phyloP scores from a whole-genome alignment of 768 basidiomycete species.

The Dentipellis sp. region DNA sequence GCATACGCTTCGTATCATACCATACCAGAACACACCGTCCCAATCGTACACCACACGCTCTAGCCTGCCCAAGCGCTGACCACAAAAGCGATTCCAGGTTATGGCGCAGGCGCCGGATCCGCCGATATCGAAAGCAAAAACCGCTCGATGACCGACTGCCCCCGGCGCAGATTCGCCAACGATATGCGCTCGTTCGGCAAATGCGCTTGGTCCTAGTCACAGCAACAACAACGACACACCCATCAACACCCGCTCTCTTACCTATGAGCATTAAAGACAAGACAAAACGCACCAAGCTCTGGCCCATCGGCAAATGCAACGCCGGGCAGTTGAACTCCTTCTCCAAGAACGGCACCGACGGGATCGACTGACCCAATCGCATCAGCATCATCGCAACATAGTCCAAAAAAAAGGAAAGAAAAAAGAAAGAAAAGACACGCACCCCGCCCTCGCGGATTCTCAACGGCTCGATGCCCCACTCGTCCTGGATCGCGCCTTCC shows the following conservation, averaged over 20 bases:
- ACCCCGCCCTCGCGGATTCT: slow-evolving; percentile 92
- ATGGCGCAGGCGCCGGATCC: too few relatives aligned
- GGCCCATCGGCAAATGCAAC: slow-evolving; percentile 91
- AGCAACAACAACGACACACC: background rate
- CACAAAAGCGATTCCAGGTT: too few relatives aligned
- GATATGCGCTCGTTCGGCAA: slow-evolving; percentile 90
- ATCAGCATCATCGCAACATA: background rate
- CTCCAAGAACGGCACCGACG: slow-evolving; percentile 89
- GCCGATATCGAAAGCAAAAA: slow-evolving; percentile 33
- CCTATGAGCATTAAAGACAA: background rate
- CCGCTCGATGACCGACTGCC: slow-evolving; percentile 68
- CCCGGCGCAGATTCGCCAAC: slow-evolving; percentile 67
- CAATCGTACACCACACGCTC: too few relatives aligned
- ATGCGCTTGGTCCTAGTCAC: slow-evolving; percentile 76
- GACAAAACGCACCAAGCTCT: slow-evolving; percentile 60
- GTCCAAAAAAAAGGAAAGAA: too few relatives aligned
- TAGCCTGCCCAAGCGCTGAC: too few relatives aligned
- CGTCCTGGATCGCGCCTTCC: slow-evolving; percentile 71
- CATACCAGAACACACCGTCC: too few relatives aligned
- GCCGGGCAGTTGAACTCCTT: slow-evolving; percentile 85
- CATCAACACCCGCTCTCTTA: slow-evolving; percentile 2
- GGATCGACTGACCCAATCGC: slow-evolving; percentile 59
- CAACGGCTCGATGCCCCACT: slow-evolving; percentile 82
- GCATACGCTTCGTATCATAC: too few relatives aligned
- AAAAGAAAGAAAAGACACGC: slow-evolving; percentile 18